These are phyloP conservation scores for Metarhizium rileyi DNA, from an alignment of 2,329 filamentous ascomycete genomes.

Conservation along the genomic window DNA sequence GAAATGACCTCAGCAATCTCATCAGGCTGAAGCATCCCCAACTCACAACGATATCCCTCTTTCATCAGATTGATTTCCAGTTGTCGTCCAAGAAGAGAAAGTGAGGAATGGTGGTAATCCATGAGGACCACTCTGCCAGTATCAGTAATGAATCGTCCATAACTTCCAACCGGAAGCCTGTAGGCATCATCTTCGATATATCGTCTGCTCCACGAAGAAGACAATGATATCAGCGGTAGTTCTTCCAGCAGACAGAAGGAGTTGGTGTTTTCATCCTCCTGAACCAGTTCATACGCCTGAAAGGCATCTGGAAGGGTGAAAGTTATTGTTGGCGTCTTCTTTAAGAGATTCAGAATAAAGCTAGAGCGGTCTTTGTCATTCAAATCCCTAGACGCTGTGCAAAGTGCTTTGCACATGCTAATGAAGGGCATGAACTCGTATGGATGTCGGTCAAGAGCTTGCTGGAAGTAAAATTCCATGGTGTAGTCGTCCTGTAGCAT, in stretches of 20 bases:
- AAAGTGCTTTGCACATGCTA: slow-evolving; percentile 57
- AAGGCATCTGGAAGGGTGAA: slow-evolving; percentile 66
- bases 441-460: slow-evolving; percentile 70
- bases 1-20: slow-evolving; percentile 64
- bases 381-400: slow-evolving; percentile 21
- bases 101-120: slow-evolving; percentile 69
- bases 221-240: slow-evolving; percentile 51
- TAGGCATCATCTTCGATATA: slow-evolving; percentile 42
- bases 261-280: slow-evolving; percentile 80
- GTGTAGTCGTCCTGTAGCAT: slow-evolving; percentile 33
- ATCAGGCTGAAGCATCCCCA: slow-evolving; percentile 46
- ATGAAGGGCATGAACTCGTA: slow-evolving; percentile 77
- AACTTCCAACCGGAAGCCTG: slow-evolving; percentile 54
- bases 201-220: slow-evolving; percentile 34
- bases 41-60: slow-evolving; percentile 41
- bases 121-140: slow-evolving; percentile 65
- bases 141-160: slow-evolving; percentile 67
- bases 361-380: slow-evolving; percentile 30
- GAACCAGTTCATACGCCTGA: slow-evolving; percentile 63
- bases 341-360: slow-evolving; percentile 53
- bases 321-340: slow-evolving; percentile 64
- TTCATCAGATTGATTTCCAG: slow-evolving; percentile 57
- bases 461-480: slow-evolving; percentile 50
- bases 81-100: slow-evolving; percentile 70
- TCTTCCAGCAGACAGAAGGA: slow-evolving; percentile 58